Percentiles rank a stretch among this genome's conserved stretches.
phyloP scores from a whole-genome alignment of 352 stramenopile genomes.

The Pilasporangium apinafurcum region DNA sequence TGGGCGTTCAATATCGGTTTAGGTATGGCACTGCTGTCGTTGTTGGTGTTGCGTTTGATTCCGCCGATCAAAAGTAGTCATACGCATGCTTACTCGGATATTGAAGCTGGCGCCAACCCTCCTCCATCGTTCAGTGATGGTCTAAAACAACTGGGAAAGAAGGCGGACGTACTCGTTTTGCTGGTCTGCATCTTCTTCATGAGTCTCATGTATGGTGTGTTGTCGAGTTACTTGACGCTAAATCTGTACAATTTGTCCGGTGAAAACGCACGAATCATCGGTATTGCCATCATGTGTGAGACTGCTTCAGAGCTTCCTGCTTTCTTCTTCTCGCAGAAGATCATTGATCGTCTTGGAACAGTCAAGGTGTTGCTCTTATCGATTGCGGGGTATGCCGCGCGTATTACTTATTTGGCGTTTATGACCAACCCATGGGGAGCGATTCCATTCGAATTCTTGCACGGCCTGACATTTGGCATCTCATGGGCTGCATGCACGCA shows the following conservation, averaged over 20 bases:
- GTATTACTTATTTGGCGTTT: conserved; percentile 42
- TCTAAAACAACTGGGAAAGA: conserved; percentile 14
- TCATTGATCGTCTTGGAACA: conserved; percentile 34
- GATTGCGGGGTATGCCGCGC: conserved; percentile 30
- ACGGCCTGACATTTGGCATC: conserved; percentile 46
- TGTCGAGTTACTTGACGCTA: conserved; percentile 47
- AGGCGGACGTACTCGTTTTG: conserved; percentile 31
- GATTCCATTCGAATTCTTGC: conserved; percentile 50
- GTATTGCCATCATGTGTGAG: conserved; percentile 40
- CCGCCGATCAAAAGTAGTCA: conserved; percentile 10
- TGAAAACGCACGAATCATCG: conserved; percentile 35
- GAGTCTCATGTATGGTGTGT: conserved; percentile 42
- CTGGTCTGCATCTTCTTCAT: conserved; percentile 38
- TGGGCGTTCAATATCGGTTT: conserved; percentile 48
- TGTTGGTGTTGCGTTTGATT: conserved; percentile 34
- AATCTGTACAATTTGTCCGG: conserved; percentile 47
- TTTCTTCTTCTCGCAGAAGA: conserved; percentile 46
- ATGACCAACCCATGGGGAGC: conserved; percentile 48
- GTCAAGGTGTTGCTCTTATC: conserved; percentile 37
- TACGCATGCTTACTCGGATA: background rate
- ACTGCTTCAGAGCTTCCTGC: conserved; percentile 48
- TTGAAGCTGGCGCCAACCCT: conserved; percentile 7
- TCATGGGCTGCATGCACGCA: conserved; percentile 32
- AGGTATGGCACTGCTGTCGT: conserved; percentile 21
- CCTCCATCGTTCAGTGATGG: conserved; percentile 21